These are phyloP conservation scores for Cyberlindnera subsufficiens DNA, from an alignment of 805 yeast genomes.

Conservation along the genomic window DNA sequence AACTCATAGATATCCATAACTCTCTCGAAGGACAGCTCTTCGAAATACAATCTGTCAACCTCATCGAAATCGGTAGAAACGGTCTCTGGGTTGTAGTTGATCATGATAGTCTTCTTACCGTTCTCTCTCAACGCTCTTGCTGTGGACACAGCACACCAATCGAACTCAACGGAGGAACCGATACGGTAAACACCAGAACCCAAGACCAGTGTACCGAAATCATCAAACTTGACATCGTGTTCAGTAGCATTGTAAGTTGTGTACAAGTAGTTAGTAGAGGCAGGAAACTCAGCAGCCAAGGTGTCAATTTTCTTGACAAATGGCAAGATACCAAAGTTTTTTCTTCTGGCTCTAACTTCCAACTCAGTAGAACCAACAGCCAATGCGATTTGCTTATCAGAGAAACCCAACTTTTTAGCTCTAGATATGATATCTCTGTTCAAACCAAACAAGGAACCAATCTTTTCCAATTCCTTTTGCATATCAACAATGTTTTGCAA, in stretches of 20 bases:
- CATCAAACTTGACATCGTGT: slow-evolving; percentile 80
- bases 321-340: slow-evolving; percentile 75
- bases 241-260: slow-evolving; percentile 91
- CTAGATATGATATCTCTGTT: slow-evolving; percentile 64
- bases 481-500: slow-evolving; percentile 87
- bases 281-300: slow-evolving; percentile 98
- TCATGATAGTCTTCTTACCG: slow-evolving; percentile 90
- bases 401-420: slow-evolving; percentile 92
- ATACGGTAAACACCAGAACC: slow-evolving; percentile 99
- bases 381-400: slow-evolving; percentile 86
- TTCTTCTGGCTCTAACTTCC: slow-evolving; percentile 78
- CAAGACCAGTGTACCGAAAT: slow-evolving; percentile 87
- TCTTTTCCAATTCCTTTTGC: slow-evolving; percentile 72
- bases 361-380: slow-evolving; percentile 71
- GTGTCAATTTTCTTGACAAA: slow-evolving; percentile 97
- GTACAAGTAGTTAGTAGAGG: slow-evolving; percentile 90
- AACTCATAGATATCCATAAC: slow-evolving; percentile 96
- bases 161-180: slow-evolving; percentile 97
- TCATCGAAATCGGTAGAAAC: slow-evolving; percentile 98
- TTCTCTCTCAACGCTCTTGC: slow-evolving; percentile 87
- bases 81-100: slow-evolving; percentile 97
- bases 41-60: slow-evolving; percentile 95
- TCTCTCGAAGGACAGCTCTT: slow-evolving; percentile 91
- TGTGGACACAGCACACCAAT: slow-evolving; percentile 98
- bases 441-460: slow-evolving; percentile 51